Evolutionary conservation across 2,329 filamentous ascomycete species (phyloP), one percentile per base, ranked within the genome.

Genomic region (Fusarium sacchari): DNA sequence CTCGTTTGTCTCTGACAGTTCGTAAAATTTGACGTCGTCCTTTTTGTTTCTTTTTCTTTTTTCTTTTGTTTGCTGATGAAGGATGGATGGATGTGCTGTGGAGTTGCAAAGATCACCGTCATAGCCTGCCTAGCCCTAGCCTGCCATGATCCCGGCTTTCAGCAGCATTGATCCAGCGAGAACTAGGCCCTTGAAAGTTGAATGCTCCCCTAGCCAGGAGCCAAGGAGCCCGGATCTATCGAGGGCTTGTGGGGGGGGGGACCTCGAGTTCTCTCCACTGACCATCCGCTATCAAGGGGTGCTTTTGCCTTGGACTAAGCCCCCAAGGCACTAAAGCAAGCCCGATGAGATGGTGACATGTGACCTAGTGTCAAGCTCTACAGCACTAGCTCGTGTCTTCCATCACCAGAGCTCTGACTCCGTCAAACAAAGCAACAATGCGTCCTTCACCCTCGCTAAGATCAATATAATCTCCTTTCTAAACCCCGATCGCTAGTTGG

Each of bases 181-280:
- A 52, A 37, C 24, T 17, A n/a, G n/a, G n/a, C n/a, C n/a, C n/a
- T n/a, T n/a, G n/a, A n/a, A n/a, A n/a, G n/a, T 58, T 36, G 13
- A 26, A 49, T 61, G 37, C 64, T 50, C 30, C 47, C 47, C 22
- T 34, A 24, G n/a, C 47, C 30, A 34, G 17, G 47, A 50, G 30
- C 22, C 30, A 20, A 14, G 17, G 24, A 34, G 58, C 62, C 71
- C 40, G 59, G 55, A 57, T 64, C 59, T 66, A 26, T 59, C 52
- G 59, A 42, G 46, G 58, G 67, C 67, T 42, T 72, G 67, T 74
- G 71, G 71, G 71, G 67, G 71, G 71, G 71, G 67, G 62, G 64
- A 49, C 58, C 18, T 24, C 56, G 30, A 28, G 53, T 17, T 37
- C 15, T 43, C 46, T 26, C 56, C 64, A 66, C 56, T 44, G 60